Evolutionary conservation across 306 rosid species (phyloP).

Genomic region (Castanopsis chinensis): DNA sequence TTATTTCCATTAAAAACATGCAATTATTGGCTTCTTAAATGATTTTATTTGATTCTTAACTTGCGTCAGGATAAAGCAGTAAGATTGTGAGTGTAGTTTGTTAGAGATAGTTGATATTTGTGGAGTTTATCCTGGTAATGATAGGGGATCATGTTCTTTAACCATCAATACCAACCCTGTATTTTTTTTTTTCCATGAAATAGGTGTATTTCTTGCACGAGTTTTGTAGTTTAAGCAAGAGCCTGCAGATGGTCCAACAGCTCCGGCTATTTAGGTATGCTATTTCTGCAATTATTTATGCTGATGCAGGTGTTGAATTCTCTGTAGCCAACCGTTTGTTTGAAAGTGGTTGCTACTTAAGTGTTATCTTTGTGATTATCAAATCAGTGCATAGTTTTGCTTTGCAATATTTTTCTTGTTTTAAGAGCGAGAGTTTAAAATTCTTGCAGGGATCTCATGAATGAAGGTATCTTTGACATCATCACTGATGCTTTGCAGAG

Average conservation of each 20-base stretch:
- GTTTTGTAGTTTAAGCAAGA: slow-evolving; percentile 91
- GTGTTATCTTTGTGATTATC: slow-evolving; percentile 14
- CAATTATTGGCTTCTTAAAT: neutral
- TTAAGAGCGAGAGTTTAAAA: slow-evolving; percentile 24
- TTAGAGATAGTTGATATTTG: neutral
- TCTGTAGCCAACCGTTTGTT: slow-evolving; percentile 4
- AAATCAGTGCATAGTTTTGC: neutral
- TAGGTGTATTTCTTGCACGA: slow-evolving; percentile 89
- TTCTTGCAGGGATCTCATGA: slow-evolving; percentile 80
- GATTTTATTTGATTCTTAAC: neutral
- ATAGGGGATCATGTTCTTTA: neutral
- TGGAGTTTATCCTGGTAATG: neutral
- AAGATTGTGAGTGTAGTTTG: neutral
- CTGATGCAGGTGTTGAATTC: neutral
- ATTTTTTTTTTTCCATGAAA: neutral
- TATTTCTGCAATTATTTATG: slow-evolving; percentile 10
- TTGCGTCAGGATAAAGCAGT: neutral
- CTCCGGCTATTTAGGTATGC: slow-evolving; percentile 80
- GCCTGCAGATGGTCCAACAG: slow-evolving; percentile 95
- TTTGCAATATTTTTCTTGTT: slow-evolving; percentile 19
- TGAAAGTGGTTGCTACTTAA: slow-evolving; percentile 6
- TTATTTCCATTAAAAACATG: neutral
- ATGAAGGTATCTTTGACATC: slow-evolving; percentile 90
- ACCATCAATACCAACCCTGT: neutral
- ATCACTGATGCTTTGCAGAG: slow-evolving; percentile 71